A percentile compares a stretch with the other conserved stretches of the same genome.
Evolutionary conservation across 257 asterid genomes (phyloP).

Genomic region (Thymus mandschuricus): DNA sequence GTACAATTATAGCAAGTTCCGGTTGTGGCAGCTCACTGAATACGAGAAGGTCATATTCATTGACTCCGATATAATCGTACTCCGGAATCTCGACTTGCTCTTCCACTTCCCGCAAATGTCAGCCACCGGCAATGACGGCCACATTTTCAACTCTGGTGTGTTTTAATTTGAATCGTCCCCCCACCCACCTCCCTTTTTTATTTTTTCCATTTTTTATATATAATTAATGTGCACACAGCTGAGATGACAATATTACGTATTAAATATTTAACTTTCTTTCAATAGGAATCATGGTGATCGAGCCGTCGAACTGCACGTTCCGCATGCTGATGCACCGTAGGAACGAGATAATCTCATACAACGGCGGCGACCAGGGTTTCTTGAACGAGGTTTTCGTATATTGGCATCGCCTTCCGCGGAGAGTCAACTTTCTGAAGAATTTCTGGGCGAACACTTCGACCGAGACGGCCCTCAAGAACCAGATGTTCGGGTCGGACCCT

Average conservation of each 20-base stretch:
- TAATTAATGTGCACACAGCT: no score
- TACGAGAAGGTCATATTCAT: slow-evolving; percentile 79
- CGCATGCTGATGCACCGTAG: slow-evolving; percentile 55
- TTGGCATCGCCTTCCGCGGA: slow-evolving; percentile 89
- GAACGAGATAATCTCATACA: slow-evolving; percentile 69
- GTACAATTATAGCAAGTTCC: slow-evolving; percentile 84
- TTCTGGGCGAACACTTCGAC: slow-evolving; percentile 68
- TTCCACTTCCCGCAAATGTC: slow-evolving; percentile 83
- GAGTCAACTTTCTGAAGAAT: slow-evolving; percentile 75
- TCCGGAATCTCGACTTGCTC: slow-evolving; percentile 67
- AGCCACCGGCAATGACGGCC: slow-evolving; percentile 78
- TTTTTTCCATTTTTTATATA: no score
- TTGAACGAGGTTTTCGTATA: slow-evolving; percentile 78
- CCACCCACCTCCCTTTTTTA: no score
- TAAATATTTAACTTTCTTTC: no score
- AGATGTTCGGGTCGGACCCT: slow-evolving; percentile 73
- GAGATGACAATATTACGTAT: no score
- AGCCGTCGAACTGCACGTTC: slow-evolving; percentile 88
- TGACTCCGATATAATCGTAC: slow-evolving; percentile 71
- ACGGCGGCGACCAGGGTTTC: slow-evolving; percentile 94
- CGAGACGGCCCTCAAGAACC: slow-evolving; percentile 60
- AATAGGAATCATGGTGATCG: slow-evolving; percentile 60
- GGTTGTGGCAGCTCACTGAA: slow-evolving; percentile 83
- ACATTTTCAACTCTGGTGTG: slow-evolving; percentile 74
- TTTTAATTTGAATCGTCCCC: no score